Base-by-base conservation (phyloP, 495 filamentous ascomycete species). In the Extremus antarcticus region DNA sequence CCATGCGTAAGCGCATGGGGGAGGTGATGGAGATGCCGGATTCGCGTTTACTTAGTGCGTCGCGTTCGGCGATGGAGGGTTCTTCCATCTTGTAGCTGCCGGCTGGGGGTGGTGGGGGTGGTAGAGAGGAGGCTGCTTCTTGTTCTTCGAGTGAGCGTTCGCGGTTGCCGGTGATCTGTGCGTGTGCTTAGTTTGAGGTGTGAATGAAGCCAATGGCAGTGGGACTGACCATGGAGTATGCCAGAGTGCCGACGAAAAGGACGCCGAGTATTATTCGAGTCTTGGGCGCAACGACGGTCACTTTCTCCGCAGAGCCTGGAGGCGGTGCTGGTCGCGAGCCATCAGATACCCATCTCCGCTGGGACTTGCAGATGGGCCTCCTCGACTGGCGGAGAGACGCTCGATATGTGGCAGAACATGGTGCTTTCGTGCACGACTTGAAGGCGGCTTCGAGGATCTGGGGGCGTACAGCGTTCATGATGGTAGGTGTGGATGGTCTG, bases 1-100 rank as follows among this genome's bases (percentile, higher is more conserved):
- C 94, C 92, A 97, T 97, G 39, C 90, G 88, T 41, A 96, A 76
- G 45, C 94, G 91, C 94, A 99, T 99, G 0, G 94, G 90, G 9
- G 89, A 95, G 59, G 76, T 71, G 39, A 83, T 77, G 11, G 75
- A 81, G 21, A 90, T 67, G 46, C 77, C 82, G 19, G 75, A 74
- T 67, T 86, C 83, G 25, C 78, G 75, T 67, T 86, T 88, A 39
- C 73, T 73, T 41, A 82, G 71, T 51, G 69, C 71, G 68, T 90
- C 87, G 48, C 80, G 78, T 59, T 88, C 84, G 64, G 85, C 85
- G 52, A 89, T 88, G 50, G 86, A 75, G 25, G 80, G 76, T n/a
- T 68, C 55, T 43, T 82, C 78, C 51, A 78, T 67, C 43, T 62
- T 55, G 13, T 38, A 40, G 11, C 29, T 43, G 4, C 29, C 29